Percentiles rank a stretch among this genome's conserved stretches.
phyloP scores from a whole-genome alignment of 2,329 filamentous ascomycete genomes.

The Neonectria faginata region DNA sequence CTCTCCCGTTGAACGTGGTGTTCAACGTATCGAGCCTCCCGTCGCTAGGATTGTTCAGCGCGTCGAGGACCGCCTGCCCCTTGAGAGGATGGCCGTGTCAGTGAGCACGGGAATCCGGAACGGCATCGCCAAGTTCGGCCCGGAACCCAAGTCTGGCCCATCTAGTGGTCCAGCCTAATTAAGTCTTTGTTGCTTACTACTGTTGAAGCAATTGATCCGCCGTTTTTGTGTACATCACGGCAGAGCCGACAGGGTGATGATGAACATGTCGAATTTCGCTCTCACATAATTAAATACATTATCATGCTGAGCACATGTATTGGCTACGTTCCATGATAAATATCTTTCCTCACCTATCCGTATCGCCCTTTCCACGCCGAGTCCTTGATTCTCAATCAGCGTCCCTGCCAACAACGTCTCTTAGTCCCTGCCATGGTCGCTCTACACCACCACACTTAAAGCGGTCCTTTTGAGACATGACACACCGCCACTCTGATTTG shows the following conservation, averaged over 20 bases:
- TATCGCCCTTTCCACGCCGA: neutral
- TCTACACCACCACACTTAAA: neutral
- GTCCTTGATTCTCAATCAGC: neutral
- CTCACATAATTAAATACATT: neutral
- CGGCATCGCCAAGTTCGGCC: conserved; percentile 55
- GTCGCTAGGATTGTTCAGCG: conserved; percentile 58
- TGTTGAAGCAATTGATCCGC: neutral
- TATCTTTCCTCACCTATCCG: too few species aligned
- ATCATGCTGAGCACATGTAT: neutral
- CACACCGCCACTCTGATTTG: neutral
- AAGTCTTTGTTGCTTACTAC: neutral
- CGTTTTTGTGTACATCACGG: neutral
- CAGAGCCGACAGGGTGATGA: conserved; percentile 3
- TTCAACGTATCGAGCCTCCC: conserved; percentile 63
- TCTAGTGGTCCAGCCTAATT: conserved; percentile 6
- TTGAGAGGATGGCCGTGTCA: conserved; percentile 63
- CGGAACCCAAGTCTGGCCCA: conserved; percentile 41
- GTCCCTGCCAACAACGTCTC: neutral
- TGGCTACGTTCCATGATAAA: neutral
- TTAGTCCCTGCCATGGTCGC: neutral
- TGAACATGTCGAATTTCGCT: neutral
- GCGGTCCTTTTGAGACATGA: neutral
- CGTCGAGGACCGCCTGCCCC: conserved; percentile 60
- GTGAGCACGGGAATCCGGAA: conserved; percentile 61
- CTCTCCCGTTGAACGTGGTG: conserved; percentile 59